Evolutionary conservation across 2,329 filamentous ascomycete genomes (phyloP).

Genomic region (Pestalotiopsis sp.): DNA sequence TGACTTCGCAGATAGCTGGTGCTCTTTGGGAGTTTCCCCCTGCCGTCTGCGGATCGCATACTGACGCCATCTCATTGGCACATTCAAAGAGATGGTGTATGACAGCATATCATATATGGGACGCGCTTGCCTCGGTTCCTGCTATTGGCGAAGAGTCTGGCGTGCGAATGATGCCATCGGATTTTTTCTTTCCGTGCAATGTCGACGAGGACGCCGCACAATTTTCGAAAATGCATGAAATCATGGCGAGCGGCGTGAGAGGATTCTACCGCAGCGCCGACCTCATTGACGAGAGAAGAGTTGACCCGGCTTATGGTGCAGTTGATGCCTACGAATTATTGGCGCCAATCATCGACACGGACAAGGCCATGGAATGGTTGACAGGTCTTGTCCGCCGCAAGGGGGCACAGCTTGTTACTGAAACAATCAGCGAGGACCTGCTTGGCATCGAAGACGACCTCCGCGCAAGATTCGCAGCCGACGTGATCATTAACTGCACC

Average conservation of each 20-base stretch:
- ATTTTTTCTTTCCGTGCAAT: constrained; percentile 38
- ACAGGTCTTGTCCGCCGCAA: constrained; percentile 40
- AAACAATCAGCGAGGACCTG: constrained; percentile 36
- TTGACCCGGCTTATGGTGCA: constrained; percentile 34
- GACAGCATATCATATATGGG: constrained; percentile 41
- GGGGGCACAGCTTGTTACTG: constrained; percentile 38
- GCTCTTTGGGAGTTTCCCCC: constrained; percentile 48
- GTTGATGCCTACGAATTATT: constrained; percentile 45
- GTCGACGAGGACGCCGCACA: constrained; percentile 34
- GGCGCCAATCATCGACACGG: constrained; percentile 46
- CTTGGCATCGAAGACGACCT: constrained; percentile 34
- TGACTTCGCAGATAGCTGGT: constrained; percentile 47
- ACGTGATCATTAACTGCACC: constrained; percentile 44
- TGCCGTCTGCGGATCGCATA: constrained; percentile 43
- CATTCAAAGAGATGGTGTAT: constrained; percentile 42
- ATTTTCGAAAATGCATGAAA: constrained; percentile 38
- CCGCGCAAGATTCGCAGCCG: constrained; percentile 33
- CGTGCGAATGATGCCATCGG: constrained; percentile 36
- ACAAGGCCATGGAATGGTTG: constrained; percentile 41
- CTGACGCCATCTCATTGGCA: constrained; percentile 37
- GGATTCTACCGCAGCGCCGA: constrained; percentile 36
- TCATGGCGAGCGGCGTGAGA: constrained; percentile 36
- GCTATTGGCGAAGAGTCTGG: constrained; percentile 32
- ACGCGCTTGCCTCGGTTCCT: constrained; percentile 36
- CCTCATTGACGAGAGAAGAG: constrained; percentile 34